Evolutionary conservation across 305 asterid genomes (phyloP), one percentile per base, ranked within the genome.

Genomic region (Andrographis paniculata): DNA sequence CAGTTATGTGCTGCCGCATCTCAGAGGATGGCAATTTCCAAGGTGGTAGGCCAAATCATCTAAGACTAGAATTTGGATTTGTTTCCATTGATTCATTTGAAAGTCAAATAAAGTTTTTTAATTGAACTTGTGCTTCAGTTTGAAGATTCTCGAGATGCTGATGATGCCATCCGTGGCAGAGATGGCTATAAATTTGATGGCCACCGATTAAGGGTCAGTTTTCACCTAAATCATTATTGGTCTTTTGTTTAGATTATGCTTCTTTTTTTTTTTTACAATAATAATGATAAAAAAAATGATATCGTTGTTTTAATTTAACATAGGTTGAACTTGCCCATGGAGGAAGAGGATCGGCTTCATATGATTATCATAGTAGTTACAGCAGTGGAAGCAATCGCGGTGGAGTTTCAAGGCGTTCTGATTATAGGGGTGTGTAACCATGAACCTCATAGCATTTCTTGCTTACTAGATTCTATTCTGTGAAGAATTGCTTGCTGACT

Each of bases 271-370:
- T 40, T 48, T 38, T 45, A 28, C 36, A n/a, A n/a, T n/a, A n/a
- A n/a, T n/a, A n/a, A n/a, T n/a, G n/a, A n/a, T n/a, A n/a, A n/a
- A n/a, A n/a, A n/a, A n/a, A n/a, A n/a, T n/a, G n/a, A n/a, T n/a
- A n/a, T n/a, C n/a, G n/a, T 33, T 54, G 23, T 37, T 12, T 37
- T 37, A 3, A 28, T 12, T 37, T 14, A 28, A 14, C 63, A 45
- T 62, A 83, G 94, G 96, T 83, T 49, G 94, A 87, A 63, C 79
- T 76, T 57, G 93, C 94, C 12, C 94, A 80, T 63, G 96, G 93
- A 14, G 93, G 94, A 17, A 68, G 80, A 58, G 81, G 87, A 21
- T 6, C 39, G 9, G 63, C 94, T 14, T 76, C 93, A 22, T 51
- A 56, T 54, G 93, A 83, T 41, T 91, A 76, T 54, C 18, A 52